A percentile compares a stretch with the other conserved stretches of the same genome.
Evolutionary conservation across 345 rosid genomes (phyloP).

Genomic region (Linum usitatissimum): DNA sequence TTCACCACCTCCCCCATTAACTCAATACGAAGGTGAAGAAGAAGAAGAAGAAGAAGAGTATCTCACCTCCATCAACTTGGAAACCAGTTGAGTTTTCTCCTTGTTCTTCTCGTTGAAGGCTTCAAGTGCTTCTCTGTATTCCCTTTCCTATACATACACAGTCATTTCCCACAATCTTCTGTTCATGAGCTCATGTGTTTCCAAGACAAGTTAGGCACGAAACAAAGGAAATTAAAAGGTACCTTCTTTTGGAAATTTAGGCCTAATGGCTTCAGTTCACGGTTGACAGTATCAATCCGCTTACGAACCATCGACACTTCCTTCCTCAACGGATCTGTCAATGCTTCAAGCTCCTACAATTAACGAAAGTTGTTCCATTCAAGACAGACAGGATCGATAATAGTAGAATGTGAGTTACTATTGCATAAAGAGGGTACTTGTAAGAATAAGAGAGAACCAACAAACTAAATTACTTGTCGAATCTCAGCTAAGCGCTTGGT

Average conservation of each 20-base stretch:
- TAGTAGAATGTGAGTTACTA: too few relatives aligned
- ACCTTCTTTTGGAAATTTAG: slow-evolving; percentile 6
- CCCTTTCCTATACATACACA: background rate
- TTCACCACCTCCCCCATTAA: background rate
- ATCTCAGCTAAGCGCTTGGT: slow-evolving; percentile 69
- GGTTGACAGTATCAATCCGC: slow-evolving; percentile 6
- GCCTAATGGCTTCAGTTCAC: slow-evolving; percentile 7
- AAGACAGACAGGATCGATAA: too few relatives aligned
- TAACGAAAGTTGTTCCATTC: background rate
- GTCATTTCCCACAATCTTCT: background rate
- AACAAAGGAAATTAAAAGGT: too few relatives aligned
- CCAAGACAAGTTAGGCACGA: background rate
- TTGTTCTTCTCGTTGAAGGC: slow-evolving; percentile 8
- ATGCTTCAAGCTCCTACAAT: slow-evolving; percentile 7
- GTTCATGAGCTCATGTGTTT: too few relatives aligned
- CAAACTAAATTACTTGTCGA: slow-evolving; percentile 48
- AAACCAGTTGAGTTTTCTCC: slow-evolving; percentile 3
- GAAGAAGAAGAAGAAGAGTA: background rate
- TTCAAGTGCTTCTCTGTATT: slow-evolving; percentile 7
- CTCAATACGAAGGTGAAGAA: background rate
- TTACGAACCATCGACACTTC: slow-evolving; percentile 6
- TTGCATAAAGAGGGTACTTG: too few relatives aligned
- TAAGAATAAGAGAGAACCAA: background rate
- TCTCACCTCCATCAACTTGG: slow-evolving; percentile 7
- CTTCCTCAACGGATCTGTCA: slow-evolving; percentile 7